These are phyloP conservation scores for Pythium rishiriense DNA, from an alignment of 352 stramenopile genomes.

Conservation along the genomic window DNA sequence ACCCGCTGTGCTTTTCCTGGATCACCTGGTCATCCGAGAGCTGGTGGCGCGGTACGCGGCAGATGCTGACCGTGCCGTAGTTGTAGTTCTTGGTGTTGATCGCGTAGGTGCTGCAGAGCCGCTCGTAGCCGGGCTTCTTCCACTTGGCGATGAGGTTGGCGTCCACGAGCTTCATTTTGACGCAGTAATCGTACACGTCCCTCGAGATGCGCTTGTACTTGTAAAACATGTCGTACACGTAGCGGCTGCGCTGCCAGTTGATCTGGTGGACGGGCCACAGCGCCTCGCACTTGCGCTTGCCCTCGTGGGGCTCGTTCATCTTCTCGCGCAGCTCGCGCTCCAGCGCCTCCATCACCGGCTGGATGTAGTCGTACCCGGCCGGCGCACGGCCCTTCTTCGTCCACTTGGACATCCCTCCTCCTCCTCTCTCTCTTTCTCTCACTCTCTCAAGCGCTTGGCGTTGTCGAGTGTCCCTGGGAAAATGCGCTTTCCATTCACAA, in stretches of 20 bases:
- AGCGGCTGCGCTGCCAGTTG: conserved; percentile 98
- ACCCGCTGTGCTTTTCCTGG: conserved; percentile 96
- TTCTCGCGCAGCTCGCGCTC: conserved; percentile 97
- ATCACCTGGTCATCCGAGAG: conserved; percentile 88
- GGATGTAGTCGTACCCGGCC: conserved; percentile 93
- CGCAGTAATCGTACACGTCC: conserved; percentile 98
- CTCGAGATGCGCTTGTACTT: conserved; percentile 94
- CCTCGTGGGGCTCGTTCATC: conserved; percentile 97
- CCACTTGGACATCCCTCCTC: conserved; percentile 82
- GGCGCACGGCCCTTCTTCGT: conserved; percentile 87
- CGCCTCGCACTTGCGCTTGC: conserved; percentile 96
- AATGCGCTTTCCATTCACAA: background rate
- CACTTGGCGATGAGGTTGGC: conserved; percentile 98
- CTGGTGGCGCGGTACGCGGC: conserved; percentile 95
- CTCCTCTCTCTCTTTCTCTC: background rate
- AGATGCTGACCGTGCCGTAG: conserved; percentile 98
- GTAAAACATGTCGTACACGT: conserved; percentile 99
- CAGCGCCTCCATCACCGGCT: conserved; percentile 95
- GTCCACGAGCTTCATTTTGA: conserved; percentile 94
- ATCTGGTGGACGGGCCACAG: conserved; percentile 99
- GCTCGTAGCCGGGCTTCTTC: conserved; percentile 99
- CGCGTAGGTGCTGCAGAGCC: conserved; percentile 97
- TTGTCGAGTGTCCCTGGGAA: background rate
- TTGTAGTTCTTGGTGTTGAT: conserved; percentile 99
- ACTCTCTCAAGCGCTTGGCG: background rate